Evolutionary conservation across 441 rosid species (phyloP).

Genomic region (Gossypium schwendimanii): DNA sequence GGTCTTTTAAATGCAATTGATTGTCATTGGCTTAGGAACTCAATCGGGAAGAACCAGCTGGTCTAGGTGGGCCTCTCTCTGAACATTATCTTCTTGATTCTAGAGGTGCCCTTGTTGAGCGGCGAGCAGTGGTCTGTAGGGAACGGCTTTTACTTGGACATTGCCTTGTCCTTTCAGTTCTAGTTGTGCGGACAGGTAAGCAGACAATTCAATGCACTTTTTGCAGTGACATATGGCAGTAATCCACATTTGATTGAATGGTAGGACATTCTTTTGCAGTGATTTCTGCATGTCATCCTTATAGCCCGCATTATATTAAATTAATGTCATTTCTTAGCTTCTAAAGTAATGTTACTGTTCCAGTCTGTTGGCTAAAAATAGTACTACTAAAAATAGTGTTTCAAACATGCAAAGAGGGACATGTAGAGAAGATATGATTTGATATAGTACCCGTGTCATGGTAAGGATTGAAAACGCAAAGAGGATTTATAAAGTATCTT

Average conservation of each 20-base stretch:
- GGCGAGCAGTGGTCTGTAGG: constrained; percentile 73
- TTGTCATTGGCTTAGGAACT: constrained; percentile 58
- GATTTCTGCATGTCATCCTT: not conserved
- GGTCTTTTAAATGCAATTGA: not conserved
- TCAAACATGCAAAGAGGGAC: not conserved
- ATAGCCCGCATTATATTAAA: not conserved
- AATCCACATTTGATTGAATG: not conserved
- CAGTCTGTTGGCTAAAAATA: not conserved
- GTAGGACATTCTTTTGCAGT: not conserved
- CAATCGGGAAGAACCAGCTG: constrained; percentile 87
- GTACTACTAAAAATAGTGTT: not conserved
- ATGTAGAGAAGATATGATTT: not conserved
- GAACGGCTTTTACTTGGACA: constrained; percentile 85
- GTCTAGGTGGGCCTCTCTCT: constrained; percentile 79
- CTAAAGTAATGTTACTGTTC: not conserved
- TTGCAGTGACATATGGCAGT: not conserved
- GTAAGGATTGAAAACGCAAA: not conserved
- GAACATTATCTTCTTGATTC: constrained; percentile 78
- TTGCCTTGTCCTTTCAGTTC: constrained; percentile 79
- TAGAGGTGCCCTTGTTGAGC: constrained; percentile 87
- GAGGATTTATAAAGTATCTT: not conserved
- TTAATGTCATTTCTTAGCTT: not conserved
- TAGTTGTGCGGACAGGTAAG: constrained; percentile 82
- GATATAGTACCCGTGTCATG: not conserved
- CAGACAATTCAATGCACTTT: constrained; percentile 8